These are phyloP conservation scores for Sporothrix inflata DNA, from an alignment of 2,329 filamentous ascomycete genomes.

Conservation along the genomic window DNA sequence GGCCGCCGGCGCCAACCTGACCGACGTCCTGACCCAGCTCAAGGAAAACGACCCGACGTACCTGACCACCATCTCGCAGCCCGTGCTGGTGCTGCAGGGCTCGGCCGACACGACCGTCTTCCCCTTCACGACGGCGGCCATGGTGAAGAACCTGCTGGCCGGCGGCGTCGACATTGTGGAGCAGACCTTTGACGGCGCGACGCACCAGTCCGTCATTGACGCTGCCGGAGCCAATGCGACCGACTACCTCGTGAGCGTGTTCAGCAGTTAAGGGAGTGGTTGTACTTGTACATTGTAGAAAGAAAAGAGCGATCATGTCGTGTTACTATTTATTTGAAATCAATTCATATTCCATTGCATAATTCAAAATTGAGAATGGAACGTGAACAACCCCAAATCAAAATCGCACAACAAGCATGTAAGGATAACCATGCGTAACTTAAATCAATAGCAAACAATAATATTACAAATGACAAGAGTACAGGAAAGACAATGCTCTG, in stretches of 20 bases:
- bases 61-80: not conserved
- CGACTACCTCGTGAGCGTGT: not conserved
- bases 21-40: slow-evolving; percentile 2
- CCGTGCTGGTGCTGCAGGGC: slow-evolving; percentile 19
- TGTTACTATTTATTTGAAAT: too few relatives aligned
- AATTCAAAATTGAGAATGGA: too few relatives aligned
- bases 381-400: too few relatives aligned
- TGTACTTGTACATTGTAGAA: not conserved
- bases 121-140: not conserved
- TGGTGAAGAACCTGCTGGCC: slow-evolving; percentile 22
- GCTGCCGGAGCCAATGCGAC: not conserved
- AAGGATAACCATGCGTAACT: too few relatives aligned
- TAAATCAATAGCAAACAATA: too few relatives aligned
- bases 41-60: slow-evolving; percentile 15
- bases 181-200: slow-evolving; percentile 20
- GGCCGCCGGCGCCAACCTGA: not conserved
- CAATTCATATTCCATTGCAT: too few relatives aligned
- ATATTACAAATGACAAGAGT: too few relatives aligned
- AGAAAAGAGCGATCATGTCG: not conserved
- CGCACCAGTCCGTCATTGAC: not conserved
- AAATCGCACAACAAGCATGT: too few relatives aligned
- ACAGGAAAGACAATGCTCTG: too few relatives aligned
- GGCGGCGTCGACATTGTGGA: slow-evolving; percentile 28
- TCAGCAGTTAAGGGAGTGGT: not conserved
- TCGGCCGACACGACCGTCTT: slow-evolving; percentile 18